Base-by-base conservation (phyloP, 2,329 filamentous ascomycete genomes). In the Fusarium luffae region DNA sequence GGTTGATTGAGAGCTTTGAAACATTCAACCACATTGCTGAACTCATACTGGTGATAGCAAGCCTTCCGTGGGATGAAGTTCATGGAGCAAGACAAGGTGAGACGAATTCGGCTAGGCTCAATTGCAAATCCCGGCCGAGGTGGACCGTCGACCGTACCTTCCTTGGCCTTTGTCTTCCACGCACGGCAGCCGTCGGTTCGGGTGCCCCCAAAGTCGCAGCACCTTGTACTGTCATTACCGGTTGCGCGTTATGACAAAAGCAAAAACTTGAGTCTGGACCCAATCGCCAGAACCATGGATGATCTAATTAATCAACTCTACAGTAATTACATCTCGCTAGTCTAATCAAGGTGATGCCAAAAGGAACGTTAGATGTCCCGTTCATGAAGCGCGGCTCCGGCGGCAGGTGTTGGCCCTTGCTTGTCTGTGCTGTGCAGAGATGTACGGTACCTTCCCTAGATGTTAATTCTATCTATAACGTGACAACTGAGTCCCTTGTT, bases 81-180 rank as follows among this genome's bases (percentile, higher is more conserved):
- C 43, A 43, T 50, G 41, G 49, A 57, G 40, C 54, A 43, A 62
- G 55, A 65, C 64, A 75, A 73, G 72, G 72, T 74, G 70, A 74
- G 72, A 69, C 72, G 37, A 71, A 66, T 74, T 66, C 61, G 72
- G 69, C 63, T 74, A 75, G 70, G 59, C 58, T 59, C 67, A 63
- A 63, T 51, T 73, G 59, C 37, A 14, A 51, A 63, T 54, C 63
- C 72, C 66, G 66, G 66, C 59, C 62, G 55, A 61, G 54, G 41
- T 62, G 58, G 49, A 46, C 34, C 54, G 34, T 62, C 55, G 49
- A 46, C 34, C 54, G 37, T 60, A 37, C 32, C 59, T 66, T 43
- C 25, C 23, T 27, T 37, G n/a, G 18, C 23, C 27, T 28, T 47
- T 28, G 23, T 46, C 43, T 46, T 46, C 7, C 23, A 51, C 32